Conservation (phyloP, 1,284 basidiomycete genomes). For the Bondarzewia mesenterica region DNA sequence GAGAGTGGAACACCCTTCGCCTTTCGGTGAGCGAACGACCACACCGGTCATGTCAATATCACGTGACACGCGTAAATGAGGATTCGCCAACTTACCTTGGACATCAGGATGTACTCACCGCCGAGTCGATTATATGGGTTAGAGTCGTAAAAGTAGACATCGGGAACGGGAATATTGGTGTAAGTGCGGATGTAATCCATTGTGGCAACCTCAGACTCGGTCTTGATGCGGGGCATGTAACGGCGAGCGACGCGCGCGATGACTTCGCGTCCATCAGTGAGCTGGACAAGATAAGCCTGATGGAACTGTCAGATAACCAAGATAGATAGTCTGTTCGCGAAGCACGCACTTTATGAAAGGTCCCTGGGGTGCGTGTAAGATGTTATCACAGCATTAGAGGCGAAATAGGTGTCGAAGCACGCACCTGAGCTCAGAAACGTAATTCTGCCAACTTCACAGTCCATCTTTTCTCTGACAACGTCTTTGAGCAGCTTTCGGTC, state of each 20-base stretch:
- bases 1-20: slow-evolving; percentile 62
- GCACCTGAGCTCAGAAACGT: slow-evolving; percentile 65
- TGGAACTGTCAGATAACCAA: not conserved
- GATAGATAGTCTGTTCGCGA: not conserved
- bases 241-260: slow-evolving; percentile 72
- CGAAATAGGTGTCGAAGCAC: slow-evolving; percentile 20
- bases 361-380: slow-evolving; percentile 18
- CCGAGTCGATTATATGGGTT: slow-evolving; percentile 78
- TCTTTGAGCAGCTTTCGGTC: slow-evolving; percentile 65
- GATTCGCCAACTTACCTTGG: slow-evolving; percentile 43
- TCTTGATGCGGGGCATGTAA: slow-evolving; percentile 77
- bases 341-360: slow-evolving; percentile 60
- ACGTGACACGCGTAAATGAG: slow-evolving; percentile 14
- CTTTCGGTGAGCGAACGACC: slow-evolving; percentile 30
- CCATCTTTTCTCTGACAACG: slow-evolving; percentile 64
- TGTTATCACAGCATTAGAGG: slow-evolving; percentile 28
- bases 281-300: slow-evolving; percentile 67
- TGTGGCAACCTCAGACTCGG: slow-evolving; percentile 76
- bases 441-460: slow-evolving; percentile 56
- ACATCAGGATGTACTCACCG: slow-evolving; percentile 78
- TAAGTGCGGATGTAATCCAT: slow-evolving; percentile 64
- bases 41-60: slow-evolving; percentile 5
- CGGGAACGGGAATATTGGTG: slow-evolving; percentile 63
- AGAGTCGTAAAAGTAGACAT: slow-evolving; percentile 65
- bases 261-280: slow-evolving; percentile 51